Conservation (phyloP, 139 green algal genomes). For the Coelastrella sp. region DNA sequence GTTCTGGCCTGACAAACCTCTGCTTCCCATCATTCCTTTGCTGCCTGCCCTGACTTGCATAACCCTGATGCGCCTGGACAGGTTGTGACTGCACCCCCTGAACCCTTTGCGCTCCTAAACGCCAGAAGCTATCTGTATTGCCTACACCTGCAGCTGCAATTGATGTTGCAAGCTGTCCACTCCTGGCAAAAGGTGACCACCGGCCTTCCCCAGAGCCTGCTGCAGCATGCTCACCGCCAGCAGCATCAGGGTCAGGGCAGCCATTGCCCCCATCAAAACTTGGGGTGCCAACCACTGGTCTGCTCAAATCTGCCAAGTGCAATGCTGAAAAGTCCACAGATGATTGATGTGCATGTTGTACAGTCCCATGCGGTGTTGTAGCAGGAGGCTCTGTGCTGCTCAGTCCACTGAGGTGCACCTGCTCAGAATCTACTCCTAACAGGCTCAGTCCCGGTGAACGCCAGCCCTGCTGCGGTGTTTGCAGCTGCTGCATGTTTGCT, state of each 20-base stretch:
- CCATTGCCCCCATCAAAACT: neutral
- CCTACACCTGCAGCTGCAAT: constrained; percentile 23
- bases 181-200: constrained; percentile 35
- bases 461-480: neutral
- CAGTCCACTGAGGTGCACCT: neutral
- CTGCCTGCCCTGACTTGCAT: neutral
- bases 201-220: neutral
- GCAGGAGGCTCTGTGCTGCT: neutral
- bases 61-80: no score
- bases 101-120: neutral
- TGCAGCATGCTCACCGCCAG: neutral
- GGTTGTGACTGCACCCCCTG: constrained; percentile 26
- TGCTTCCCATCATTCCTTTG: constrained; percentile 10
- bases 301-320: constrained; percentile 7
- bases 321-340: constrained; percentile 15
- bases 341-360: neutral
- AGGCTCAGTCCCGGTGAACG: neutral
- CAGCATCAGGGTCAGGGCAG: neutral
- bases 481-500: neutral
- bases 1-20: constrained; percentile 1
- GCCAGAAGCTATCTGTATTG: neutral
- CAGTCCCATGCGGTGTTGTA: neutral
- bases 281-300: neutral
- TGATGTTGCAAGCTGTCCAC: neutral
- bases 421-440: neutral